Base-by-base conservation (phyloP, 2,329 filamentous ascomycete genomes). In the Trichoderma sp. region DNA sequence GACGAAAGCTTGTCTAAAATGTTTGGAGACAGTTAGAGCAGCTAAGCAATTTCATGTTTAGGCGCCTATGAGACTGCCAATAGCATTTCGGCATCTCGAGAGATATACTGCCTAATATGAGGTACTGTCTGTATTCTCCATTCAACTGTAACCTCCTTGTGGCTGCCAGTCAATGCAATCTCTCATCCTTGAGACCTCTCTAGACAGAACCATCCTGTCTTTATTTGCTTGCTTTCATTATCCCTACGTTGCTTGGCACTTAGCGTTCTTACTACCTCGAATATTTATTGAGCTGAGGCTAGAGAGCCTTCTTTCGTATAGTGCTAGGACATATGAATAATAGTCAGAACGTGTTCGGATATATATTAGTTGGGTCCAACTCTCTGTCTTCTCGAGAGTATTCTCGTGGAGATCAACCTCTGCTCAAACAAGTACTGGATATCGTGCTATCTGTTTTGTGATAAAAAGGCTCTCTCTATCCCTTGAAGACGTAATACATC, bases 361-460 rank as follows among this genome's bases (percentile, higher is more conserved):
- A 24, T 21, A 1, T 24, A 24, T 7, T 24, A 2, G 21, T 7
- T 9, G 2, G 7, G 39, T n/a, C 15, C 18, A 43, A n/a, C 15
- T 8, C 7, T 18, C 7, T 0, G 15, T 43, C 15, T 43, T 51
- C 43, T 21, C n/a, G 1, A 51, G 1, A 21, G n/a, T 21, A 51
- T 21, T 51, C n/a, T 51, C 9, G 9, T 12, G 1, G 9, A 21
- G 43, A 51, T 21, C 3, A 12, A 51, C 43, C 2, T 21, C 8
- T 21, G 7, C 43, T 51, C n/a, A 18, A 21, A n/a, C 1, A 43
- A n/a, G 15, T 4, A 43, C 39, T n/a, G 7, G 4, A 3, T 4
- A 2, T 9, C 18, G 3, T 43, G 7, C 1, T 43, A 0, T n/a
- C 15, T 4, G 1, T n/a, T 4, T 43, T 3, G 7, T n/a, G 4